Base-by-base conservation (phyloP, 2,329 filamentous ascomycete genomes). In the Curvularia sp. region DNA sequence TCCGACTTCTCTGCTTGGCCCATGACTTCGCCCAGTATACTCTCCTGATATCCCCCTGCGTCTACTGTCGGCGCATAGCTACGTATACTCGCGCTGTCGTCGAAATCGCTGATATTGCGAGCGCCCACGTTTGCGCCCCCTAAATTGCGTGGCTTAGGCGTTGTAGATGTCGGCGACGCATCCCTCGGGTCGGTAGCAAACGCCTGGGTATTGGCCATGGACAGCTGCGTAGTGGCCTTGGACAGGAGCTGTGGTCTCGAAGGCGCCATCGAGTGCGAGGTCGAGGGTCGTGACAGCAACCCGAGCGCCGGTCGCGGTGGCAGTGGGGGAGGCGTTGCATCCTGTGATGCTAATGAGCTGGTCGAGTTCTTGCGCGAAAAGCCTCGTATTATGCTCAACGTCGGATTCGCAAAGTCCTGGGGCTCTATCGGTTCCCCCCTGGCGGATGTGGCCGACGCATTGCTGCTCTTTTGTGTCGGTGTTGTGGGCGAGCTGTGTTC, bases 211-310 rank as follows among this genome's bases (percentile, higher is more conserved):
- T 94, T 93, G 61, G 93, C 84, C 15, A 92, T 85, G 0, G 92
- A 94, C 13, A 98, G 73, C 9, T 93, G 93, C 0, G 93, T 97
- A 3, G 93, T 97, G 47, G 94, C 87, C 58, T 87, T 87, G 1
- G 89, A 87, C 25, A 80, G 75, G 18, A 83, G 68, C 55, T 78
- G 75, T 23, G 81, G 80, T 49, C 74, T 65, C 5, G 69, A 52
- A 2, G 72, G 69, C 80, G 82, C 53, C 81, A 71, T 67, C 36
- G 76, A 78, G 62, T 77, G 77, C 66, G 45, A 78, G 9, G 60
- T 83, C 74, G 60, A 78, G 13, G 74, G 74, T 19, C 74, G 70
- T 28, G 72, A 70, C 18, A 71, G 66, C 42, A 72, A 61, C 52
- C 71, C 78, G 1, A 67, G 57, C 25, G 75, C 77, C 21, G 81